A percentile compares a stretch with the other conserved stretches of the same genome.
Conservation (phyloP, 2,329 filamentous ascomycete species). For the Diaporthe caulivora region DNA sequence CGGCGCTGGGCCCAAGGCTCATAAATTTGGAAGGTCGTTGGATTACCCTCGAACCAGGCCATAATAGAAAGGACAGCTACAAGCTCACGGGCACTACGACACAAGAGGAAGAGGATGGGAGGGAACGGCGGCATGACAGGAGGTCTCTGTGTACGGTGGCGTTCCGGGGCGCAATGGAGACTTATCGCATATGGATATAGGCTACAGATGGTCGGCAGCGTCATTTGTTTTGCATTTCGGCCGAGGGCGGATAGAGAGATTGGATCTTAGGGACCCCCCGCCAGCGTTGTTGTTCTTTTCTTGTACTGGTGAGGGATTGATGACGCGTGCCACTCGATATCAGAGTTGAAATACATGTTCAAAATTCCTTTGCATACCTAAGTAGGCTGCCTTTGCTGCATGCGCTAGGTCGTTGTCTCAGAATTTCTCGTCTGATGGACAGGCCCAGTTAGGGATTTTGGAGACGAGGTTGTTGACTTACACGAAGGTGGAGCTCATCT, state of each 20-base stretch:
- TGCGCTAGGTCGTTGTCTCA: not conserved
- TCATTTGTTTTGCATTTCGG: constrained; percentile 25
- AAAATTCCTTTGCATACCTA: not conserved
- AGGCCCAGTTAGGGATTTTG: not conserved
- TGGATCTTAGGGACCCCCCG: constrained; percentile 15
- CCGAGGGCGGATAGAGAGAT: constrained; percentile 22
- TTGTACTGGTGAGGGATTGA: not conserved
- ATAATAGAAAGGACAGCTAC: not conserved
- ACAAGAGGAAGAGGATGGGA: not conserved
- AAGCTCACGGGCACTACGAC: not conserved
- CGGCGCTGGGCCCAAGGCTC: not conserved
- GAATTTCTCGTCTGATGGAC: not conserved
- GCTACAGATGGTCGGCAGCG: constrained; percentile 16
- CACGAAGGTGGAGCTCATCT: constrained; percentile 22
- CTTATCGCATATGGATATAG: constrained; percentile 15
- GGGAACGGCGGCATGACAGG: not conserved
- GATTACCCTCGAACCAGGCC: constrained; percentile 6
- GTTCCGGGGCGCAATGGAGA: constrained; percentile 24
- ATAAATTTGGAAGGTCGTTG: constrained; percentile 4
- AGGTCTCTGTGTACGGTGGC: constrained; percentile 16
- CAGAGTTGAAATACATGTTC: constrained; percentile 16
- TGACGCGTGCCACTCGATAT: not conserved
- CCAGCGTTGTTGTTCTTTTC: constrained; percentile 7
- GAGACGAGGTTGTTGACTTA: constrained; percentile 31
- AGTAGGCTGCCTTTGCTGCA: not conserved